Base-by-base conservation (phyloP, 352 stramenopile genomes). In the Pythium brassicae region DNA sequence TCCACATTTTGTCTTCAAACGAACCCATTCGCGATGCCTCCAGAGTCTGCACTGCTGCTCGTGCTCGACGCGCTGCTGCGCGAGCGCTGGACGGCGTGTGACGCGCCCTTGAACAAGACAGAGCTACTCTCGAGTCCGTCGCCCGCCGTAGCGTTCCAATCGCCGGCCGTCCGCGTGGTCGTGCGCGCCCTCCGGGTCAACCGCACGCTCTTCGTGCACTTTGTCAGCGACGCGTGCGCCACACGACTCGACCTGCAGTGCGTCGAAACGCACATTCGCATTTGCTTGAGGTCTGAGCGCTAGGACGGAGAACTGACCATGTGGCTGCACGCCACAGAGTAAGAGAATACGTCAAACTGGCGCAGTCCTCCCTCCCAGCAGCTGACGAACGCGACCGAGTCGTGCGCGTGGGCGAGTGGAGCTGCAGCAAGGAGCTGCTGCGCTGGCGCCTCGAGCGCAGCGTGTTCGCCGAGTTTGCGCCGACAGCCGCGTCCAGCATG, bases 401-500 rank as follows among this genome's bases (percentile, higher is more conserved):
- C 11, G 0, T 68, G 37, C 52, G 50, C 22, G 61, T 59, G n/a
- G 53, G 53, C 14, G 27, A 27, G 6, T 83, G 71, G 71, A 55
- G 58, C 20, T 78, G 71, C 49, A 76, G 71, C 27, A 32, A 71
- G 44, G 71, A 83, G 44, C 69, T 68, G 26, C 60, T 83, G 32
- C 47, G 57, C 9, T 83, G 73, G 73, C 72, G 73, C 45, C 59
- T 83, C 37, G 59, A 77, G 58, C 74, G 71, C 45, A 81, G 69
- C 40, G 59, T 81, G 25, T 73, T 79, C 42, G 22, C 69, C 10
- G 60, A 69, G 39, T 73, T 81, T 34, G 35, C 45, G 27, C 34
- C 35, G 3, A n/a, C 22, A 8, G 55, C 45, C 14, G 6, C 53
- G 1, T 51, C 56, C 2, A 34, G 9, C 19, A 58, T 70, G 12